Percentiles rank a stretch among this genome's conserved stretches.
Conservation (phyloP, 345 rosid genomes). For the Zanthoxylum bungeanum region DNA sequence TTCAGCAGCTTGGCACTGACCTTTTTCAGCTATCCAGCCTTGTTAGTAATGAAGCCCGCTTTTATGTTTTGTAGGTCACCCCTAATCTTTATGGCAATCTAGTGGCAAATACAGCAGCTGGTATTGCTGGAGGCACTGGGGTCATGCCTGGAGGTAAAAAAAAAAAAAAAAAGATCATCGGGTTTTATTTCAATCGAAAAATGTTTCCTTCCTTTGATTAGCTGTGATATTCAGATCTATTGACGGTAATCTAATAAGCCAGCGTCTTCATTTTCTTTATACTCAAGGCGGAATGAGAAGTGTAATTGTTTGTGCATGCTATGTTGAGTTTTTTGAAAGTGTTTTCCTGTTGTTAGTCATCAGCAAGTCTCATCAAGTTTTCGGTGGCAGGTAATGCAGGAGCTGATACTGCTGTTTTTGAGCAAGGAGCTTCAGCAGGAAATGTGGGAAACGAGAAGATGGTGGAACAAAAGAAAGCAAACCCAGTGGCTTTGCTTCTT, state of each 20-base stretch:
- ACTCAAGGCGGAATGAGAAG: not conserved
- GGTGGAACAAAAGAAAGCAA: conserved; percentile 61
- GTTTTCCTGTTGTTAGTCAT: not conserved
- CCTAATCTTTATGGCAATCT: conserved; percentile 92
- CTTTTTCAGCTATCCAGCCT: not conserved
- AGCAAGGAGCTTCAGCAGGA: conserved; percentile 99
- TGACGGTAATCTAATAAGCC: not conserved
- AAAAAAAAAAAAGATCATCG: not conserved
- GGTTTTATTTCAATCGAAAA: not conserved
- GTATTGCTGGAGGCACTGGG: conserved; percentile 97
- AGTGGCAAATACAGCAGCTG: conserved; percentile 86
- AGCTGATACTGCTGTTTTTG: conserved; percentile 84
- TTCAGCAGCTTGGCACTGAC: not conserved
- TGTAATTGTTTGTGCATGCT: not conserved
- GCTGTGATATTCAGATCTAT: not conserved
- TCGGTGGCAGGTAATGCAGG: conserved; percentile 74
- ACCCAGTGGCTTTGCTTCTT: conserved; percentile 89
- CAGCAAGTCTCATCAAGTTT: not conserved
- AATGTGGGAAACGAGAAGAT: conserved; percentile 82
- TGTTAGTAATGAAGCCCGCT: conserved; percentile 1
- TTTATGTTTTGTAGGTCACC: conserved; percentile 59
- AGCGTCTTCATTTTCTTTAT: not conserved
- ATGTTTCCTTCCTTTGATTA: not conserved
- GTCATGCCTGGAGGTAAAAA: conserved; percentile 99
- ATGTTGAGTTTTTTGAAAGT: not conserved